Percentiles rank a stretch among this genome's conserved stretches.
Conservation (phyloP, 2,329 filamentous ascomycete species). For the Delphinella strobiligena region DNA sequence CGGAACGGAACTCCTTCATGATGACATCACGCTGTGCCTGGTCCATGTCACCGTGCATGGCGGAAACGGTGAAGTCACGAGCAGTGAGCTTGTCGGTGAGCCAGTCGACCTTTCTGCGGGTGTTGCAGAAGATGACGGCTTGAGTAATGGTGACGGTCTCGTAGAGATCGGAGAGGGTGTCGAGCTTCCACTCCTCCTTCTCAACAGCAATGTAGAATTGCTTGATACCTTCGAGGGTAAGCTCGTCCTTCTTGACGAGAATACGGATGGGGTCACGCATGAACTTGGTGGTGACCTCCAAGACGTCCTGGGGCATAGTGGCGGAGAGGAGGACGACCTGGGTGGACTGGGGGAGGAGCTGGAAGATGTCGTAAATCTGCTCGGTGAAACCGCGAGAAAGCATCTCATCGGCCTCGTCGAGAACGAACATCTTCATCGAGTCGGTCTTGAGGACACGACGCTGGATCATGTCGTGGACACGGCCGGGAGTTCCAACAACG, state of each 20-base stretch:
- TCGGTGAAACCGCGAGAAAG: conserved; percentile 98
- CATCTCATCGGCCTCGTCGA: conserved; percentile 99
- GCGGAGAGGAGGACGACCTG: conserved; percentile 97
- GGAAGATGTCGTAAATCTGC: conserved; percentile 99
- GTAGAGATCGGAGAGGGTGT: conserved; percentile 97
- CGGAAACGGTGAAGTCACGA: conserved; percentile 97
- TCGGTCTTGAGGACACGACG: conserved; percentile 94
- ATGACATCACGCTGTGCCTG: conserved; percentile 95
- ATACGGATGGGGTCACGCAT: conserved; percentile 99
- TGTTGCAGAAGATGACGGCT: conserved; percentile 99
- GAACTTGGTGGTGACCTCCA: conserved; percentile 99
- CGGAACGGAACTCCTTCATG: conserved; percentile 99
- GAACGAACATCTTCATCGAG: conserved; percentile 98
- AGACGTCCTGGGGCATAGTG: conserved; percentile 97
- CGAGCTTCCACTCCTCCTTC: conserved; percentile 99
- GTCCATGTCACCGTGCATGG: conserved; percentile 99
- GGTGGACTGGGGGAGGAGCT: conserved; percentile 92
- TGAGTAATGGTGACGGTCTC: conserved; percentile 99
- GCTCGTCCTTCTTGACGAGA: conserved; percentile 98
- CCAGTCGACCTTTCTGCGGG: conserved; percentile 99
- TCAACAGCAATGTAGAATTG: conserved; percentile 99
- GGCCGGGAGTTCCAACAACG: conserved; percentile 93
- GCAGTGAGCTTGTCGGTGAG: conserved; percentile 97
- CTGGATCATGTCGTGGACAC: conserved; percentile 99
- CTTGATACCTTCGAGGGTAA: conserved; percentile 99